Evolutionary conservation across 1,139 yeast genomes (phyloP).

Genomic region (Debaryomyces subglobosus): DNA sequence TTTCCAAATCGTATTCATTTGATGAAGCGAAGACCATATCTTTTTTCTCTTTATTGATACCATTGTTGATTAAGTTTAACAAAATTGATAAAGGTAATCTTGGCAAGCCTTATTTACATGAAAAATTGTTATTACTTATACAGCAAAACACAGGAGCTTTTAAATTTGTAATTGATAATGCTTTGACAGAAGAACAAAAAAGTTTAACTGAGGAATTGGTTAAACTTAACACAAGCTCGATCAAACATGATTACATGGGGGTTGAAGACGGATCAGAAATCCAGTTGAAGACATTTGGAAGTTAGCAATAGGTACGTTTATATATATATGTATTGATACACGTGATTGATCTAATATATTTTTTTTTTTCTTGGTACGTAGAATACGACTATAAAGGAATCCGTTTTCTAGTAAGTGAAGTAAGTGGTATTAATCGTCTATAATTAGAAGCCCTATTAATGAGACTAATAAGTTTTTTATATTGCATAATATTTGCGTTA

Average conservation of each 20-base stretch:
- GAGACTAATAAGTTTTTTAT: background rate
- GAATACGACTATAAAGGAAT: too few species aligned
- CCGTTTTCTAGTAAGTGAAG: background rate
- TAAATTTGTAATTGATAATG: constrained; percentile 49
- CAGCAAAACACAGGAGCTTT: constrained; percentile 53
- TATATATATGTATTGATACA: background rate
- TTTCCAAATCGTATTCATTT: constrained; percentile 37
- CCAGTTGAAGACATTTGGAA: constrained; percentile 40
- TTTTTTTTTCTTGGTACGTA: background rate
- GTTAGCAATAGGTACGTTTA: background rate
- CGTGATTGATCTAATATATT: background rate
- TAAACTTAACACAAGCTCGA: constrained; percentile 16
- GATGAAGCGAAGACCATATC: constrained; percentile 31
- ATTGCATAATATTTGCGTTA: constrained; percentile 3
- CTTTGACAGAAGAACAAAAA: constrained; percentile 42
- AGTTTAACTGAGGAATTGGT: constrained; percentile 46
- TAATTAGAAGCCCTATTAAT: background rate
- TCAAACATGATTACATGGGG: constrained; percentile 4
- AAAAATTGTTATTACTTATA: constrained; percentile 55
- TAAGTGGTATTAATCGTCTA: background rate
- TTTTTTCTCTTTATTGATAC: constrained; percentile 50
- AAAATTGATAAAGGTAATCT: constrained; percentile 22
- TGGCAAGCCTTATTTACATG: constrained; percentile 45
- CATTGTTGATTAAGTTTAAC: constrained; percentile 48
- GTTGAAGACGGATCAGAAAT: constrained; percentile 29